Conservation (phyloP, 257 asterid genomes). For the Misopates orontium region DNA sequence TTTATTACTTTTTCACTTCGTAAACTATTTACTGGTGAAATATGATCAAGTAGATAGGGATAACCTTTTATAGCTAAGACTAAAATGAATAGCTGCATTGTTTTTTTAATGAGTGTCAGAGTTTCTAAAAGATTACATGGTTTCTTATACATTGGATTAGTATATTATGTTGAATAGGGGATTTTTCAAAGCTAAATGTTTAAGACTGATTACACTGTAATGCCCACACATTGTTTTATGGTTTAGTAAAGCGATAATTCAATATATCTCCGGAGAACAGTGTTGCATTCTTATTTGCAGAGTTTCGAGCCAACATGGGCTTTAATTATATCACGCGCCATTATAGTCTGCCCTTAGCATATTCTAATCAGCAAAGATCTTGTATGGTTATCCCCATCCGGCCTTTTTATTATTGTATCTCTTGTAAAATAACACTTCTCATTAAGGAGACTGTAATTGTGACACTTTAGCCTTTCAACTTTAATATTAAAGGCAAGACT, state of each 20-base stretch:
- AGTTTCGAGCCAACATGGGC: too few relatives aligned
- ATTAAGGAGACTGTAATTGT: not conserved
- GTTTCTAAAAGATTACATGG: not conserved
- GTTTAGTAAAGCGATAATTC: too few relatives aligned
- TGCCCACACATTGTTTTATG: too few relatives aligned
- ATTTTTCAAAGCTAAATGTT: too few relatives aligned
- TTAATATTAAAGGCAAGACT: constrained; percentile 13
- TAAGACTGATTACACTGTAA: too few relatives aligned
- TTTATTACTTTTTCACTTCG: constrained; percentile 12
- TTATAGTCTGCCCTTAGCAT: not conserved
- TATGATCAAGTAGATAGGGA: constrained; percentile 11
- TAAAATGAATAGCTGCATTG: not conserved
- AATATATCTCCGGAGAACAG: too few relatives aligned
- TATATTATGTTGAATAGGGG: too few relatives aligned
- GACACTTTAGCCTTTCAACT: constrained; percentile 8
- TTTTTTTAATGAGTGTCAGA: not conserved
- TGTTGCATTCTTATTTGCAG: too few relatives aligned
- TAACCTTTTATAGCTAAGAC: constrained; percentile 5
- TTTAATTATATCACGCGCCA: not conserved
- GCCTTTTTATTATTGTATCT: too few relatives aligned
- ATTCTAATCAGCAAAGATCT: constrained; percentile 2
- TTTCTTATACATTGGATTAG: too few relatives aligned
- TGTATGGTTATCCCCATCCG: not conserved
- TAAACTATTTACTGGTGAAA: constrained; percentile 15
- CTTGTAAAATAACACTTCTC: constrained; percentile 5